Evolutionary conservation across 1,284 basidiomycete genomes (phyloP).

Genomic region (Trichosporon sp.): DNA sequence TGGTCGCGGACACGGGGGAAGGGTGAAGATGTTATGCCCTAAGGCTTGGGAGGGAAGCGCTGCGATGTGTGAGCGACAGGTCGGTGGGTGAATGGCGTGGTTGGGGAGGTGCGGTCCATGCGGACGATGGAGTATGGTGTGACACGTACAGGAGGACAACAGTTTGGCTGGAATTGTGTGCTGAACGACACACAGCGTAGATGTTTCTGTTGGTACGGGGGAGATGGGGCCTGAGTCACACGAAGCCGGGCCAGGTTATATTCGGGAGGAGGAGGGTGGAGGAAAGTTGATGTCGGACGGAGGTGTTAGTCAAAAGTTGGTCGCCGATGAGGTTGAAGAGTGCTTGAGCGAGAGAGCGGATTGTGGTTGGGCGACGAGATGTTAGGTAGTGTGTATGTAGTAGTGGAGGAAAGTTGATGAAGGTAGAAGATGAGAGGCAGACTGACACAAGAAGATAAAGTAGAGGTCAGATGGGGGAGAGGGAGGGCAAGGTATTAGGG

Average conservation of each 20-base stretch:
- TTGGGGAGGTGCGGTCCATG: neutral
- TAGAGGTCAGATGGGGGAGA: neutral
- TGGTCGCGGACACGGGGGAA: neutral
- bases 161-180: neutral
- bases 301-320: neutral
- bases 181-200: neutral
- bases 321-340: neutral
- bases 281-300: too few species aligned
- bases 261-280: neutral
- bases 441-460: neutral
- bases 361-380: neutral
- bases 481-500: too few species aligned
- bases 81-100: neutral
- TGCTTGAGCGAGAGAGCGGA: neutral
- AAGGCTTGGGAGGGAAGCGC: neutral
- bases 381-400: too few species aligned
- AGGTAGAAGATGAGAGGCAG: neutral
- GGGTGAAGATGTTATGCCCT: slow-evolving; percentile 2
- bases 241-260: neutral
- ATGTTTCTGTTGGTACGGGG: neutral
- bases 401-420: too few species aligned
- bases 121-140: neutral
- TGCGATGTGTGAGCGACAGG: neutral
- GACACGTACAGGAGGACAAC: slow-evolving; percentile 1
- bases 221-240: neutral